A percentile compares a stretch with the other conserved stretches of the same genome.
These are phyloP conservation scores for Sugiyamaella floridensis DNA, from an alignment of 805 yeast species.

Conservation along the genomic window DNA sequence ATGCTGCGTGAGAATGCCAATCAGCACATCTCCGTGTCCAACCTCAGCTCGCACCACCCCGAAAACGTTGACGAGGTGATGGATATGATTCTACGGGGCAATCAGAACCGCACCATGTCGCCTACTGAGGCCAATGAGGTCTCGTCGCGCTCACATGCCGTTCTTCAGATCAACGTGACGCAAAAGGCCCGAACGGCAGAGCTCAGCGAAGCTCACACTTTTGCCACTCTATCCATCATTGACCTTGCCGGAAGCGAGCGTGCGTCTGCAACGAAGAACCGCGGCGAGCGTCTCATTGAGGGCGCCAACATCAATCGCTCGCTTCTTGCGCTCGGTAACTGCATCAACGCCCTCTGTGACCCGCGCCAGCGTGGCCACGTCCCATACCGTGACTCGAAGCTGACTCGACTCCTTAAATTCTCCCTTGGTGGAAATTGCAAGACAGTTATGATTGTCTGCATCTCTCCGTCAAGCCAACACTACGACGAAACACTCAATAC, in stretches of 20 bases:
- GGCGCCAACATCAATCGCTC: conserved; percentile 94
- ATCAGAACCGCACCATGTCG: conserved; percentile 68
- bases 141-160: conserved; percentile 91
- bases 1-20: conserved; percentile 66
- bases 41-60: conserved; percentile 59
- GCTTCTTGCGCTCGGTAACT: conserved; percentile 81
- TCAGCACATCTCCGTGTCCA: conserved; percentile 61
- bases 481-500: conserved; percentile 92
- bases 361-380: conserved; percentile 61
- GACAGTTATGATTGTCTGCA: conserved; percentile 93
- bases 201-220: conserved; percentile 57
- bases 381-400: conserved; percentile 86
- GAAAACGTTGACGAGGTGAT: conserved; percentile 32
- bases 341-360: conserved; percentile 86
- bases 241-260: conserved; percentile 95
- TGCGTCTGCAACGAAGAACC: conserved; percentile 80
- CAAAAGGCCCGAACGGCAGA: conserved; percentile 58
- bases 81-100: conserved; percentile 69
- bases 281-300: conserved; percentile 75
- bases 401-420: conserved; percentile 79
- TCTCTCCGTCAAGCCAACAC: conserved; percentile 79
- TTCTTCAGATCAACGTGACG: conserved; percentile 67
- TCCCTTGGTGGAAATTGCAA: conserved; percentile 92
- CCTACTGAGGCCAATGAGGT: conserved; percentile 89
- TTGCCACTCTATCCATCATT: conserved; percentile 77